phyloP scores from a whole-genome alignment of 768 basidiomycete genomes.

The Russula lepida region DNA sequence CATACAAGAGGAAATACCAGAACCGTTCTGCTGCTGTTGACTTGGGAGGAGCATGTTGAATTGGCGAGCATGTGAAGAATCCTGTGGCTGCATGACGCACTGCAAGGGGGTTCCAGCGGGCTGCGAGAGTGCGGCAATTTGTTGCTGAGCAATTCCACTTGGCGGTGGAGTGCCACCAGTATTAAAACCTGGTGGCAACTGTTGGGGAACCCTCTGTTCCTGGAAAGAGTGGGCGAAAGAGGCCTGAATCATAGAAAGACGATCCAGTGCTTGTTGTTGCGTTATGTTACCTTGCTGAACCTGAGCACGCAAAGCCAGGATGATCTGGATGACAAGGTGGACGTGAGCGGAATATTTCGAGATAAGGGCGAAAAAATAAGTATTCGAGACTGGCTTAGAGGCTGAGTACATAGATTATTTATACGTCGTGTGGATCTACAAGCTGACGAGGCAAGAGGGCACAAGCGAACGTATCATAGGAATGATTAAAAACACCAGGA shows the following conservation, averaged over 20 bases:
- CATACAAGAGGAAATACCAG: not conserved
- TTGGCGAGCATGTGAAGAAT: not conserved
- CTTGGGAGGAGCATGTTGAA: not conserved
- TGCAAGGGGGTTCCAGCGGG: not conserved
- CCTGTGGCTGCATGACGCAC: constrained; percentile 2
- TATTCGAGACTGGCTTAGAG: not conserved
- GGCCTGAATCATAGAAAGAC: not conserved
- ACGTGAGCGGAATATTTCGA: not conserved
- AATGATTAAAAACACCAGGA: not conserved
- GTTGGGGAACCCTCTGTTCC: not conserved
- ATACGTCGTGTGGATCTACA: not conserved
- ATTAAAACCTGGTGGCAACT: not conserved
- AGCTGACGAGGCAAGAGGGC: not conserved
- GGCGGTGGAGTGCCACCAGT: not conserved
- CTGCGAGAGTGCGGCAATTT: not conserved
- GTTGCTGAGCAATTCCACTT: not conserved
- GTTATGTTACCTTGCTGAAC: constrained; percentile 1
- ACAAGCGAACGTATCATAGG: not conserved
- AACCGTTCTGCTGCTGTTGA: not conserved
- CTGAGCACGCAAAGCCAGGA: not conserved
- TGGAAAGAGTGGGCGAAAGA: not conserved
- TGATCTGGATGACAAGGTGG: not conserved
- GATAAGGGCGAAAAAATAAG: not conserved
- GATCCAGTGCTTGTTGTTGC: not conserved
- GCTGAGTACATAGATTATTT: not conserved